These are phyloP conservation scores for Spinellus fusiger DNA, from an alignment of 192 early-diverging fungal species.

Conservation along the genomic window DNA sequence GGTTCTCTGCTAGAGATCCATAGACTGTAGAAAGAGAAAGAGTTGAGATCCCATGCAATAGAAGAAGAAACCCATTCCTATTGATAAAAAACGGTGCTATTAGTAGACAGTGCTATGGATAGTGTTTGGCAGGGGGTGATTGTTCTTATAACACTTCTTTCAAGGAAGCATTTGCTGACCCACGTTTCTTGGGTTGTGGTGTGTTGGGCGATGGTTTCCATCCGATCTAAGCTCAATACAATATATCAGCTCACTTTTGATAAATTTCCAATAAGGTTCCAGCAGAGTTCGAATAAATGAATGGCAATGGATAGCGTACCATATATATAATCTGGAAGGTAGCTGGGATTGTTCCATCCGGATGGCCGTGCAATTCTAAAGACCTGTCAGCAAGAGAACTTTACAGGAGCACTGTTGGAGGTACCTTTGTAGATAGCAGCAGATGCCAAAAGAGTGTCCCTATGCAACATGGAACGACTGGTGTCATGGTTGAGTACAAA, in stretches of 20 bases:
- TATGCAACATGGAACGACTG: constrained; percentile 61
- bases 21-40: too few relatives aligned
- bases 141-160: constrained; percentile 53
- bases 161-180: constrained; percentile 73
- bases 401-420: too few relatives aligned
- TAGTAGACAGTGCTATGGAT: too few relatives aligned
- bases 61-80: too few relatives aligned
- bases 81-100: too few relatives aligned
- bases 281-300: background rate
- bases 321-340: constrained; percentile 85
- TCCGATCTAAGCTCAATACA: constrained; percentile 59
- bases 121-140: too few relatives aligned
- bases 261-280: constrained; percentile 23
- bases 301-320: constrained; percentile 10
- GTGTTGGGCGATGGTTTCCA: constrained; percentile 89
- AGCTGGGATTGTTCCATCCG: constrained; percentile 85
- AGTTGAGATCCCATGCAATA: too few relatives aligned
- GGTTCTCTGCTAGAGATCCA: too few relatives aligned
- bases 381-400: too few relatives aligned
- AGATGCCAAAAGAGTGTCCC: constrained; percentile 83
- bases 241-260: constrained; percentile 9
- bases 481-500: background rate
- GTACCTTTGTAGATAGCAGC: constrained; percentile 82
- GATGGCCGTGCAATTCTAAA: constrained; percentile 79
- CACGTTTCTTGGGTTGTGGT: constrained; percentile 76